Percentiles rank a stretch among this genome's conserved stretches.
These are phyloP conservation scores for Limonomyces culmigenus DNA, from an alignment of 1,284 basidiomycete species.

Conservation along the genomic window DNA sequence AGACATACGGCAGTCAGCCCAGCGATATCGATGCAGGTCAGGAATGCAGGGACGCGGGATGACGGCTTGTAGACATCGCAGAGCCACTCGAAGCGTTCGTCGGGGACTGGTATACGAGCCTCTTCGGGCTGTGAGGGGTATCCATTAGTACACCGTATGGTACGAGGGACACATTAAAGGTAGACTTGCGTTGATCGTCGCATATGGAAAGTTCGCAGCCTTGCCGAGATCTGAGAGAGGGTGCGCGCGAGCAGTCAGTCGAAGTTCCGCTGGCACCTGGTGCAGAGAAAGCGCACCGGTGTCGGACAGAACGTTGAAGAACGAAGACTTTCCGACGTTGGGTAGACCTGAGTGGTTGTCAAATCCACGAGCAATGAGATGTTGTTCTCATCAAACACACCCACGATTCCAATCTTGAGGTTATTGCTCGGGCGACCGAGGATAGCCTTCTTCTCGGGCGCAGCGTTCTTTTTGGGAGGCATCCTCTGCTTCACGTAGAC, in stretches of 20 bases:
- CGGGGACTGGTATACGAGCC: slow-evolving; percentile 96
- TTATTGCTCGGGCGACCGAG: slow-evolving; percentile 89
- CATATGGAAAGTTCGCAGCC: slow-evolving; percentile 97
- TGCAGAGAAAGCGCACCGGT: slow-evolving; percentile 49
- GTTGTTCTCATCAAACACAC: slow-evolving; percentile 52
- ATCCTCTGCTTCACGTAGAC: slow-evolving; percentile 36
- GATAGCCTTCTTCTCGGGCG: slow-evolving; percentile 66
- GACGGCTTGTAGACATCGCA: slow-evolving; percentile 83
- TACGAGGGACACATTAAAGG: neutral
- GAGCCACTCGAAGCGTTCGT: slow-evolving; percentile 90
- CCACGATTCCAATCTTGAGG: slow-evolving; percentile 92
- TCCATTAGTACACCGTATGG: no score
- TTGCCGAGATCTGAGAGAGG: slow-evolving; percentile 71
- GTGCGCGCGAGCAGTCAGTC: slow-evolving; percentile 1
- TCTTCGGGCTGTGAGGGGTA: slow-evolving; percentile 20
- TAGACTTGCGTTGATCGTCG: slow-evolving; percentile 48
- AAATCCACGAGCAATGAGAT: no score
- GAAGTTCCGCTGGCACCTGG: neutral
- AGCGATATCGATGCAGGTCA: slow-evolving; percentile 98
- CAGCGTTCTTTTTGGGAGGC: slow-evolving; percentile 72
- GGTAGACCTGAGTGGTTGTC: slow-evolving; percentile 72
- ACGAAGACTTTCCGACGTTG: slow-evolving; percentile 89
- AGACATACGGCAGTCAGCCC: slow-evolving; percentile 77
- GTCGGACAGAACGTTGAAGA: slow-evolving; percentile 92
- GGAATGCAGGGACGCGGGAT: slow-evolving; percentile 80